Evolutionary conservation across 495 filamentous ascomycete genomes (phyloP).

Genomic region (Penicillium longicatenatum): DNA sequence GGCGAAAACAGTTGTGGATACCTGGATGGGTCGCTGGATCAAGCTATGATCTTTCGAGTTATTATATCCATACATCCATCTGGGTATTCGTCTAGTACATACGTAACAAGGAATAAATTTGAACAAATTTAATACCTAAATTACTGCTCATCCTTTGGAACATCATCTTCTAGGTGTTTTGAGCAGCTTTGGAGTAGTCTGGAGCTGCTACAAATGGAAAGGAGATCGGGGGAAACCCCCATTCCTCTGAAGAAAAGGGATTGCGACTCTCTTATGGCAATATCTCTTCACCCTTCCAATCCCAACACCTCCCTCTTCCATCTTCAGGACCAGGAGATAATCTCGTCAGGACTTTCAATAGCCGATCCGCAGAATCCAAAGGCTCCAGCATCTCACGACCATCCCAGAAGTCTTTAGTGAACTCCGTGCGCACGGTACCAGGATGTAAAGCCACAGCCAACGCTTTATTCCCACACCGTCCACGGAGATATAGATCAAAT

Average conservation of each 20-base stretch:
- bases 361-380: conserved; percentile 59
- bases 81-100: too few relatives aligned
- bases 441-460: conserved; percentile 76
- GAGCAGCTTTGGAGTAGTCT: too few relatives aligned
- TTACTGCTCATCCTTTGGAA: too few relatives aligned
- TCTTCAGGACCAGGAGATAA: conserved; percentile 37
- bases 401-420: conserved; percentile 74
- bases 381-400: conserved; percentile 59
- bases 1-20: conserved; percentile 61
- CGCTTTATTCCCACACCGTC: conserved; percentile 56
- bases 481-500: conserved; percentile 67
- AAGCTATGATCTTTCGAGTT: conserved; percentile 27
- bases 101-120: too few relatives aligned
- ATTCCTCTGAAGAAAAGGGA: too few relatives aligned
- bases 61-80: too few relatives aligned
- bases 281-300: conserved; percentile 75
- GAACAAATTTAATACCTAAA: too few relatives aligned
- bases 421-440: conserved; percentile 75
- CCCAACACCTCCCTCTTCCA: conserved; percentile 70
- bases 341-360: conserved; percentile 56
- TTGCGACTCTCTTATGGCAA: too few relatives aligned
- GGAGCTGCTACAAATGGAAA: too few relatives aligned
- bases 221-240: too few relatives aligned
- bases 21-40: conserved; percentile 72
- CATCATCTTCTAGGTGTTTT: too few relatives aligned